Base-by-base conservation (phyloP, 768 basidiomycete species). In the Boletellus ananas region DNA sequence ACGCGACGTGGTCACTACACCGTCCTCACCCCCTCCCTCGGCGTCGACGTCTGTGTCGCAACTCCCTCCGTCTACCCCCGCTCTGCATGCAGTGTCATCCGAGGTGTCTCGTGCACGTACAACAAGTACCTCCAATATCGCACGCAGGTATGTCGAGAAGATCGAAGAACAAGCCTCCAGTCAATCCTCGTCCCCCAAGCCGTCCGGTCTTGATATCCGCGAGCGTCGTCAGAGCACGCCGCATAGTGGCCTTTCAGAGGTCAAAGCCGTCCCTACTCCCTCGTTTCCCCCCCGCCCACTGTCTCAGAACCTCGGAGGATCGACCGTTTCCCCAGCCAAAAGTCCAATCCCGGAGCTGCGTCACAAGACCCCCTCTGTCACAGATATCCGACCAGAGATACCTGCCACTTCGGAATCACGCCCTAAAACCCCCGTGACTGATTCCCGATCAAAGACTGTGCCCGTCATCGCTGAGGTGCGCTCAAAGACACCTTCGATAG, bases 161-260 rank as follows among this genome's bases (percentile, higher is more conserved):
- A 60, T 69, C 8, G 73, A 75, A 36, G 73, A 70, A 18, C 69
- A 69, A 23, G 54, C 65, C 17, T 31, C 64, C n/a, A 70, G 71
- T 20, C 70, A 38, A 36, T 36, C 61, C 0, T 57, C 60, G 20
- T 72, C 70, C 52, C 69, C 68, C 7, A 62, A 52, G 45, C 34
- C 47, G 6, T 33, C 51, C 18, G 47, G 54, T 17, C 46, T 45
- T 8, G 72, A 67, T 45, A 63, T 61, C 49, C 73, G 80, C 33
- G 77, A 79, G 53, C 75, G 79, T 44, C 79, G 75, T 12, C 72
- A 74, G 43, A 83, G 78, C 57, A 78, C 76, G 6, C 76, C 79
- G 0, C 60, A 56, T n/a, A 55, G 52, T 4, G 46, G 45, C 34
- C 13, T 48, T 17, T 50, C 59, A 23, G 64, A 62, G 37, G 53